Percentiles rank a stretch among this genome's conserved stretches.
These are phyloP conservation scores for Tillandsia fasciculata DNA, from an alignment of 176 grass and related monocot genomes.

Conservation along the genomic window DNA sequence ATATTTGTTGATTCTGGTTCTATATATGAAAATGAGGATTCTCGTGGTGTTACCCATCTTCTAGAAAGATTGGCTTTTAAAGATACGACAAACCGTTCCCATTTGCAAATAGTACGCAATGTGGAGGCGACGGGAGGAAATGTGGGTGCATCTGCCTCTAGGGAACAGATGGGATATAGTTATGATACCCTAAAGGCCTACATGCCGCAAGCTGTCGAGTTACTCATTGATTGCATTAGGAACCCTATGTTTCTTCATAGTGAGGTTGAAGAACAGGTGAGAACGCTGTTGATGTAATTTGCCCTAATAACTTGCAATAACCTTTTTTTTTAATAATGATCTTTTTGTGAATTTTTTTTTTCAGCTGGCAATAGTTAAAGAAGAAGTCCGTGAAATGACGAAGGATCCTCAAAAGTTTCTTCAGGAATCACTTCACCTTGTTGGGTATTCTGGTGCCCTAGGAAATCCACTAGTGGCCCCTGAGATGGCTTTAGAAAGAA, in stretches of 20 bases:
- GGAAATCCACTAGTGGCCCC: constrained; percentile 55
- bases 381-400: constrained; percentile 34
- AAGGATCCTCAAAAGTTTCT: constrained; percentile 56
- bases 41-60: constrained; percentile 42
- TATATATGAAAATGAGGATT: constrained; percentile 46
- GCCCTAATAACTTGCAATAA: not conserved
- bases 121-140: constrained; percentile 58
- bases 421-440: constrained; percentile 59
- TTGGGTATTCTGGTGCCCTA: constrained; percentile 53
- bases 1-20: constrained; percentile 74
- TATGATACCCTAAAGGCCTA: constrained; percentile 74
- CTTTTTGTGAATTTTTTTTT: constrained; percentile 15
- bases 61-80: constrained; percentile 81
- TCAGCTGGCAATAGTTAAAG: constrained; percentile 46
- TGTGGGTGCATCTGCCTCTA: constrained; percentile 34
- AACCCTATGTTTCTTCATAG: constrained; percentile 64
- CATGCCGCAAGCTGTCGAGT: constrained; percentile 46
- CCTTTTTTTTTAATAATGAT: constrained; percentile 5
- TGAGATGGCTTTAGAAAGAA: constrained; percentile 31
- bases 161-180: constrained; percentile 81
- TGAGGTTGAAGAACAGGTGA: constrained; percentile 61
- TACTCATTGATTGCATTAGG: constrained; percentile 59
- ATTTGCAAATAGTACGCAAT: constrained; percentile 44
- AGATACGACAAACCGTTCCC: constrained; percentile 56
- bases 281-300: not conserved